Percentiles rank a stretch among this genome's conserved stretches.
Conservation (phyloP, 2,329 filamentous ascomycete genomes). For the Exophiala oligosperma region DNA sequence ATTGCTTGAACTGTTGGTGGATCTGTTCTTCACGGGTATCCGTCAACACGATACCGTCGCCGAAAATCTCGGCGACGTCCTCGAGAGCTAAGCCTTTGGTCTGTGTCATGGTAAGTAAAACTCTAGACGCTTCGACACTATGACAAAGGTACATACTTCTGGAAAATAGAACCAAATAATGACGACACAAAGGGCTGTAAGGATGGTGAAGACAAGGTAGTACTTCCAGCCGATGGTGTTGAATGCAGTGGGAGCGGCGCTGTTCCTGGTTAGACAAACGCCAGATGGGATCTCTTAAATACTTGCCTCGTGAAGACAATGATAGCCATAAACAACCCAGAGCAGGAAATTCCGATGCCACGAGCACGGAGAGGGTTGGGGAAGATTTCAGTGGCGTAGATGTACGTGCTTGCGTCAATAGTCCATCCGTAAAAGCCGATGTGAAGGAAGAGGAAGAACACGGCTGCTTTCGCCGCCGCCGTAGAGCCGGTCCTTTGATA, state of each 20-base stretch:
- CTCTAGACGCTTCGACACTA: neutral
- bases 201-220: conserved; percentile 30
- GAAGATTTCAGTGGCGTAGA: conserved; percentile 73
- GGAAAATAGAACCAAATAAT: conserved; percentile 19
- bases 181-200: conserved; percentile 1
- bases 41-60: conserved; percentile 2
- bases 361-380: conserved; percentile 69
- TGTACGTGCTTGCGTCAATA: conserved; percentile 64
- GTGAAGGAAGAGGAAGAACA: conserved; percentile 57
- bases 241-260: conserved; percentile 35
- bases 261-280: neutral
- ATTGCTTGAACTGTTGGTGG: conserved; percentile 7
- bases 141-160: conserved; percentile 19
- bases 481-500: conserved; percentile 47
- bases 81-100: conserved; percentile 4
- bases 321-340: conserved; percentile 5
- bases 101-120: neutral
- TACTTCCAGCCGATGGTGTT: conserved; percentile 35
- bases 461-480: conserved; percentile 61
- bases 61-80: conserved; percentile 6
- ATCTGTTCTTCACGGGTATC: conserved; percentile 7
- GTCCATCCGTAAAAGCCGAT: conserved; percentile 58
- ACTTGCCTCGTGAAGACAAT: conserved; percentile 7
- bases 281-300: too few species aligned
- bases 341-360: conserved; percentile 40